Evolutionary conservation across 2,329 filamentous ascomycete species (phyloP), one percentile per base, ranked within the genome.

Genomic region (Scopulariopsis brevicaulis): DNA sequence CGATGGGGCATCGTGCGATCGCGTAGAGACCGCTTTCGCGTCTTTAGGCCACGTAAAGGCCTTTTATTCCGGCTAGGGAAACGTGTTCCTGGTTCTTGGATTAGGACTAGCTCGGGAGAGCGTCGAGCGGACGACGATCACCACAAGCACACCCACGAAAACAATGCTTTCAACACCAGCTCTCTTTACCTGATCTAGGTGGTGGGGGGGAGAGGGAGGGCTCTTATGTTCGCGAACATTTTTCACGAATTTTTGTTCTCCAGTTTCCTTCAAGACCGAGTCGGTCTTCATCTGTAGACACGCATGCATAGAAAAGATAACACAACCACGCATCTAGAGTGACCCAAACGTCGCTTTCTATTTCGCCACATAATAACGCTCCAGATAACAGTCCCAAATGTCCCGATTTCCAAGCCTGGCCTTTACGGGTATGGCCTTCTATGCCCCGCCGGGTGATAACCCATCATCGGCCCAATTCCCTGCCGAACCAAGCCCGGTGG

Each of bases 401-500:
- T 22, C 5, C 8, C 6, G 8, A 12, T 50, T 22, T 24, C 46
- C 46, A 24, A 50, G 22, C 8, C n/a, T 48, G n/a, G 4, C 20
- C 12, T 22, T 50, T 15, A 22, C 11, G n/a, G 22, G 14, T 50
- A 50, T 6, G 22, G 22, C 46, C 46, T 24, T 20, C 46, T 20
- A 50, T 50, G 46, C 20, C 4, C 11, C n/a, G 11, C 46, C n/a
- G 12, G n/a, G n/a, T n/a, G n/a, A 22, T 50, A 50, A 24, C 46
- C 46, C 46, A 50, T 53, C 62, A 70, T 63, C 62, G 73, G 69
- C 3, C 67, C 64, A 61, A 72, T 68, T 11, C 69, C 68, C 22
- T 64, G 62, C 34, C 68, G 66, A 62, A 65, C 34, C 8, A 53
- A 8, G 18, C 28, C 48, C 11, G 50, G 34, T 22, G 46, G 22